A percentile compares a stretch with the other conserved stretches of the same genome.
These are phyloP conservation scores for Chamaenerion angustifolium DNA, from an alignment of 345 rosid species.

Conservation along the genomic window DNA sequence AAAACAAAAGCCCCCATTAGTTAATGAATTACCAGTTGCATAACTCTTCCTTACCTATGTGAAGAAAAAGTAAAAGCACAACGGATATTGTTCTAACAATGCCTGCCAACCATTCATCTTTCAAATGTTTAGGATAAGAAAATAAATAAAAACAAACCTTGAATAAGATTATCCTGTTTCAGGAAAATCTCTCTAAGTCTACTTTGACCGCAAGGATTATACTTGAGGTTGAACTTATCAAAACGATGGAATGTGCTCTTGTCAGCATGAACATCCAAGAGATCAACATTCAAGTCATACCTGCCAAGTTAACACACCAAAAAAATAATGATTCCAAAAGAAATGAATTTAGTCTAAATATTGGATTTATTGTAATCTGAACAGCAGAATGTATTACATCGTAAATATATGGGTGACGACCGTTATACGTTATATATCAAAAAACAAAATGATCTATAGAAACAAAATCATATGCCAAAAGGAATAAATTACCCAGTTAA, in stretches of 20 bases:
- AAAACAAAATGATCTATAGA: neutral
- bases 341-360: too few relatives aligned
- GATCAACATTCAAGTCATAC: slow-evolving; percentile 91
- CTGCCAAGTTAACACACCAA: slow-evolving; percentile 20
- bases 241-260: slow-evolving; percentile 99
- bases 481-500: slow-evolving; percentile 56
- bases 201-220: slow-evolving; percentile 99
- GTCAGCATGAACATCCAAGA: slow-evolving; percentile 98
- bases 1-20: too few relatives aligned
- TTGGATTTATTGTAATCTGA: too few relatives aligned
- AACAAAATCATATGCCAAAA: neutral
- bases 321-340: slow-evolving; percentile 1
- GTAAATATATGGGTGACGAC: too few relatives aligned
- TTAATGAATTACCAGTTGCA: too few relatives aligned
- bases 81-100: too few relatives aligned
- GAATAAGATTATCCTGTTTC: slow-evolving; percentile 97
- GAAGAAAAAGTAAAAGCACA: too few relatives aligned
- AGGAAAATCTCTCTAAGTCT: slow-evolving; percentile 98
- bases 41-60: too few relatives aligned
- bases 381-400: too few relatives aligned
- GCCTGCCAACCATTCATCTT: too few relatives aligned
- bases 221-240: slow-evolving; percentile 97
- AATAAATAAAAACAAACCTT: slow-evolving; percentile 33
- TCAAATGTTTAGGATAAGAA: neutral
- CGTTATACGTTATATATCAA: too few relatives aligned